These are phyloP conservation scores for Camellia granthamiana DNA, from an alignment of 148 eudicot genomes.

Conservation along the genomic window DNA sequence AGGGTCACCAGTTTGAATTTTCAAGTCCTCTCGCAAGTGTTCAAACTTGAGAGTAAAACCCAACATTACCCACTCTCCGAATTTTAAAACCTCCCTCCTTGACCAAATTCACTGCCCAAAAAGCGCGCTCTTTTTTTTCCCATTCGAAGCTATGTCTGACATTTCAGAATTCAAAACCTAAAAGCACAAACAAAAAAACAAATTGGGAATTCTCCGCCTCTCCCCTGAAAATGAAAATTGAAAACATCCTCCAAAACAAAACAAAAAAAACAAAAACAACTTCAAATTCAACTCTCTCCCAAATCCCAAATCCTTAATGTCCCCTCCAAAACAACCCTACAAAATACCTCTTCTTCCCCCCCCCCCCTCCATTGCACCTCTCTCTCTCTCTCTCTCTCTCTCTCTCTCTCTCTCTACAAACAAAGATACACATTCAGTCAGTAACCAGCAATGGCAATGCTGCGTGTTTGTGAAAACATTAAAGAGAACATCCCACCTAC, in stretches of 20 bases:
- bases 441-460: slow-evolving; percentile 9
- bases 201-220: not conserved
- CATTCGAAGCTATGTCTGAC: not conserved
- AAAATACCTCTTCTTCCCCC: not conserved
- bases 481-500: slow-evolving; percentile 12
- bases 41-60: not conserved
- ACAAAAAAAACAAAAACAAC: not conserved
- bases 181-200: not conserved
- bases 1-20: too few relatives aligned
- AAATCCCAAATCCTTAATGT: not conserved
- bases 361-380: not conserved
- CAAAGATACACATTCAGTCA: not conserved
- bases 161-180: not conserved
- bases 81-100: not conserved
- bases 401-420: too few relatives aligned
- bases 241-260: not conserved
- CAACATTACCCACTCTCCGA: not conserved
- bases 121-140: not conserved
- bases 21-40: too few relatives aligned
- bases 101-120: not conserved
- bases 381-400: not conserved
- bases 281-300: slow-evolving; percentile 6
- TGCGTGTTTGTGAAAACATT: not conserved
- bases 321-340: slow-evolving; percentile 6
- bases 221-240: slow-evolving; percentile 4